phyloP scores from a whole-genome alignment of 208 protist species.

The Jaenimonas drosophilae region DNA sequence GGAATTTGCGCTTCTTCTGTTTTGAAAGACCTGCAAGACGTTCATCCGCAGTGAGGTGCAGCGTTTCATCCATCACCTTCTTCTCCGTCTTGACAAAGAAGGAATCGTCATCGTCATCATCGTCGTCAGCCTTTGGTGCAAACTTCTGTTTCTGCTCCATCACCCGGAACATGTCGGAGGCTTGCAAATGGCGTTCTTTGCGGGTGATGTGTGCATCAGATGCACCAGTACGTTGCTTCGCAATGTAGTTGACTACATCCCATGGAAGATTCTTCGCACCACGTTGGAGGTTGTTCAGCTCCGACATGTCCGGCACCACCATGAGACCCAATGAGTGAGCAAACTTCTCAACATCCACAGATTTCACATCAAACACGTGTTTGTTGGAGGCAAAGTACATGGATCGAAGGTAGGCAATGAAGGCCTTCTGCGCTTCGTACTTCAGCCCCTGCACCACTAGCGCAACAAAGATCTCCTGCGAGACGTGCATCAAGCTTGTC shows the following conservation, averaged over 20 bases:
- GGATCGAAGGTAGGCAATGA: constrained; percentile 96
- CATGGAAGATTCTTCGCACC: constrained; percentile 86
- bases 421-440: constrained; percentile 96
- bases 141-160: constrained; percentile 75
- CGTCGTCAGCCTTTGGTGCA: constrained; percentile 24
- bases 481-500: constrained; percentile 51
- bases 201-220: constrained; percentile 43
- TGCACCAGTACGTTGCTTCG: neutral
- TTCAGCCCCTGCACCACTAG: constrained; percentile 94
- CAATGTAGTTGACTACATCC: constrained; percentile 84
- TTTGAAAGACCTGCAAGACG: constrained; percentile 85
- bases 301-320: constrained; percentile 89
- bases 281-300: constrained; percentile 66
- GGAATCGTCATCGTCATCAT: constrained; percentile 16
- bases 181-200: constrained; percentile 75
- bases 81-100: constrained; percentile 31
- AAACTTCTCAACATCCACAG: constrained; percentile 86
- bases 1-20: constrained; percentile 60
- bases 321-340: constrained; percentile 91
- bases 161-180: constrained; percentile 79
- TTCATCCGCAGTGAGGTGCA: constrained; percentile 56
- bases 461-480: constrained; percentile 84
- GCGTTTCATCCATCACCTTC: constrained; percentile 1
- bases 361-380: constrained; percentile 91
- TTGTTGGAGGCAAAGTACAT: constrained; percentile 95